Percentiles rank a stretch among this genome's conserved stretches.
Conservation (phyloP, 352 stramenopile species). For the Blastocystis sp. region DNA sequence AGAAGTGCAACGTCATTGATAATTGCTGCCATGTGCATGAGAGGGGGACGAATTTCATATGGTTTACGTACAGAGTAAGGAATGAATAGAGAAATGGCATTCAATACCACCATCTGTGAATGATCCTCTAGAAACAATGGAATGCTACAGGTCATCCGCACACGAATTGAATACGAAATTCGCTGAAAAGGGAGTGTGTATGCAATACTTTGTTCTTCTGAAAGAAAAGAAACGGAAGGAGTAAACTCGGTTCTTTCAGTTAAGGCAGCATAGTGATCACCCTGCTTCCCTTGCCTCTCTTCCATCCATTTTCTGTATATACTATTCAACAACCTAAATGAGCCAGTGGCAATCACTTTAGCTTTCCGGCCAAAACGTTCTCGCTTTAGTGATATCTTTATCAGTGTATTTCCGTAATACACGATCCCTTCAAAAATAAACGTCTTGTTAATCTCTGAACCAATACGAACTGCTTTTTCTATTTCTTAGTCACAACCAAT, state of each 20-base stretch:
- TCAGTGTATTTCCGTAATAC: conserved; percentile 36
- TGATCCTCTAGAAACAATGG: background rate
- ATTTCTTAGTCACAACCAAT: background rate
- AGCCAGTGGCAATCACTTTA: background rate
- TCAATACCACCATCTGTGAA: background rate
- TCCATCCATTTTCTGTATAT: conserved; percentile 40
- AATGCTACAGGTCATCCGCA: background rate
- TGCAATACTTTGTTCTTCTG: background rate
- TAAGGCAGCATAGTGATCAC: background rate
- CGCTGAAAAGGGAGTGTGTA: conserved; percentile 31
- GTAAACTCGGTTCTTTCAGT: conserved; percentile 9
- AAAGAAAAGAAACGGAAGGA: background rate
- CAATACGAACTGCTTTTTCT: conserved; percentile 1
- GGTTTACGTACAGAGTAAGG: conserved; percentile 2
- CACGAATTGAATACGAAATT: background rate
- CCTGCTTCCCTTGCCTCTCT: background rate
- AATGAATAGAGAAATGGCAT: background rate
- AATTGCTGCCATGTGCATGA: conserved; percentile 52
- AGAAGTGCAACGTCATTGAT: background rate
- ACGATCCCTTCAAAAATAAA: conserved; percentile 57
- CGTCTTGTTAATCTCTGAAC: background rate
- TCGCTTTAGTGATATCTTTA: background rate
- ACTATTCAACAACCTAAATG: conserved; percentile 30
- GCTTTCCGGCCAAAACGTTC: background rate
- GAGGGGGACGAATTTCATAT: background rate